Conservation (phyloP, 208 protist genomes). For the Crithidia acanthocephali region DNA sequence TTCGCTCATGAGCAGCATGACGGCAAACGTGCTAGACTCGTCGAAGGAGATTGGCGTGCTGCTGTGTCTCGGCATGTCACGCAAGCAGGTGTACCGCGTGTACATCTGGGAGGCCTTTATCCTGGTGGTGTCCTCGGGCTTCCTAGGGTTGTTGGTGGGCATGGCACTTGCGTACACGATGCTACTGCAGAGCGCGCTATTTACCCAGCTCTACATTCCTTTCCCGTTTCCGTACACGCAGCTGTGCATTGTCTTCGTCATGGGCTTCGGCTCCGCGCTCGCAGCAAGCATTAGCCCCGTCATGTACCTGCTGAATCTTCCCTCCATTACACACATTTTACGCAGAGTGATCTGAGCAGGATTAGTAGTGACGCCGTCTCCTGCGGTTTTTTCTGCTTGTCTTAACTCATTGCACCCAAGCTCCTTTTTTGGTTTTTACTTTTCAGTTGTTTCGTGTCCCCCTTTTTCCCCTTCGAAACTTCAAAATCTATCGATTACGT, state of each 20-base stretch:
- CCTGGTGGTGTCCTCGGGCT: slow-evolving; percentile 81
- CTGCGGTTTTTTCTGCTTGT: slow-evolving; percentile 5
- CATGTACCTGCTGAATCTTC: slow-evolving; percentile 44
- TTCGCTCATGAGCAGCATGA: slow-evolving; percentile 88
- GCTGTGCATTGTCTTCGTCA: slow-evolving; percentile 48
- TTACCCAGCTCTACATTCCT: slow-evolving; percentile 89
- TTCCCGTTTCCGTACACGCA: slow-evolving; percentile 89
- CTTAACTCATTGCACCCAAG: slow-evolving; percentile 6
- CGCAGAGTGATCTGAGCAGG: slow-evolving; percentile 41
- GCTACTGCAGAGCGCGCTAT: slow-evolving; percentile 87
- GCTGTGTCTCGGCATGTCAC: slow-evolving; percentile 82
- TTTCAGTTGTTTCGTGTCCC: too few species aligned
- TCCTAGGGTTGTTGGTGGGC: slow-evolving; percentile 93
- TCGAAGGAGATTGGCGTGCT: slow-evolving; percentile 95
- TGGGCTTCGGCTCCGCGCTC: slow-evolving; percentile 47
- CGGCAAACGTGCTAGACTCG: slow-evolving; percentile 88
- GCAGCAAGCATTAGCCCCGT: slow-evolving; percentile 58
- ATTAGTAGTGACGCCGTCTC: slow-evolving; percentile 22
- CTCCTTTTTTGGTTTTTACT: too few species aligned
- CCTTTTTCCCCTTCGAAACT: too few species aligned
- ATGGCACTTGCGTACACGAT: slow-evolving; percentile 81
- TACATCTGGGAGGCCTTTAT: slow-evolving; percentile 96
- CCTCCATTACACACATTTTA: slow-evolving; percentile 68
- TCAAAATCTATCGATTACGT: too few species aligned
- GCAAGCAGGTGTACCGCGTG: slow-evolving; percentile 76